Base-by-base conservation (phyloP, 2,329 filamentous ascomycete genomes). In the Dactylonectria estremocensis region DNA sequence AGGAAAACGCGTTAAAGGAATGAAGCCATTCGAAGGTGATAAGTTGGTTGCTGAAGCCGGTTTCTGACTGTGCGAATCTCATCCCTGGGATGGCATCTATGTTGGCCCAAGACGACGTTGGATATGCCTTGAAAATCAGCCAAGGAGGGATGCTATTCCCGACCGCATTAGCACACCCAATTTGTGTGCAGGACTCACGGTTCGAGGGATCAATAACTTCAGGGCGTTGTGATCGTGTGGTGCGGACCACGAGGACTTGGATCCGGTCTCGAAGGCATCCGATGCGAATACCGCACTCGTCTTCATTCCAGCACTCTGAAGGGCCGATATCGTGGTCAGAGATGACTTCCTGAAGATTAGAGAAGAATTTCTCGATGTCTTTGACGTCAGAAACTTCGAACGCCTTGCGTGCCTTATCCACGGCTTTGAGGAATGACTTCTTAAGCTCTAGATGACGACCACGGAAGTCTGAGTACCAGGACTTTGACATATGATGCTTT, bases 401-500 rank as follows among this genome's bases (percentile, higher is more conserved):
- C 7, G 35, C 37, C 10, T 45, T 53, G 24, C 37, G 49, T 37
- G 55, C 22, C 62, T 64, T 64, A 50, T 33, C 52, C 28, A 59
- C 18, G 31, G 49, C 18, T 16, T 65, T 61, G 3, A 65, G 24
- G 7, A 55, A 31, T 33, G 62, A 31, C 22, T n/a, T 65, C 9
- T 22, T n/a, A 14, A 65, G 56, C 56, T 65, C 56, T n/a, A 40
- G 56, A 55, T 60, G 50, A 60, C 40, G 22, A 7, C 48, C 43
- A 28, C 24, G 48, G 14, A 52, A 52, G 2, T 9, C 2, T 5
- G 48, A 5, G 16, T 52, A 52, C 48, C 22, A 52, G 4, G 2
- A 4, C 14, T 31, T 52, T n/a, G 50, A 54, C 20, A 54, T 20
- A 37, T 31, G 33, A 20, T 3, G 1, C 31, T n/a, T 54, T 13